Base-by-base conservation (phyloP, 1,284 basidiomycete species). In the Paramarasmius palmivorus region DNA sequence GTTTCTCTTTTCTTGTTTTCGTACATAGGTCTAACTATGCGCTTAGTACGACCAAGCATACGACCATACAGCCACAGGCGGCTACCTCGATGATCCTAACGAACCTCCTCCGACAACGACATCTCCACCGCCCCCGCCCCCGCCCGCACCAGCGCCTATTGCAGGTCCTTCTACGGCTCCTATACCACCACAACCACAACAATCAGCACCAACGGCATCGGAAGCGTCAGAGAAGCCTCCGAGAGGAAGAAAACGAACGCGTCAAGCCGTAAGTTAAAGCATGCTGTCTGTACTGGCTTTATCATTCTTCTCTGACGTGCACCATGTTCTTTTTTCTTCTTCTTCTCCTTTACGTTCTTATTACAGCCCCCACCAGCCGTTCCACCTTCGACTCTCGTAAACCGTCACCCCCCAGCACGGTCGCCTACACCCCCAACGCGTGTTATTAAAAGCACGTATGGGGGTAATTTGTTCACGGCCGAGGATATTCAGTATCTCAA, bases 381-480 rank as follows among this genome's bases (percentile, higher is more conserved):
- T 0, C 77, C 86, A 10, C 81, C 86, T 12, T 74, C 86, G 9
- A 75, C 79, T 12, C 70, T 90, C 34, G 86, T 90, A 0, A 88
- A 83, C 62, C 77, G 78, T 34, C 82, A 85, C 49, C 82, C 85
- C 0, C 78, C 81, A 29, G 84, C 83, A n/a, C 80, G 89, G 3
- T 92, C 90, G 12, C 90, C 90, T 7, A 89, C 88, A 0, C 90
- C 90, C 17, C 90, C 90, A 10, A 82, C 78, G 2, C 81, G 88
- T 6, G 83, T 91, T n/a, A 83, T 92, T 64, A 91, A 90, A 68
- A 92, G 89, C 62, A 90, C 89, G 0, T 92, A 90, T 61, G 90
- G 90, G 41, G 90, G 90, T 2, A 92, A 92, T 63, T 64, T 91
- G 37, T 92, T 92, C 63, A 92, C 90, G 0, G 77, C 84, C 0